These are phyloP conservation scores for Ramularia collo-cygni DNA, from an alignment of 2,329 filamentous ascomycete genomes.

Conservation along the genomic window DNA sequence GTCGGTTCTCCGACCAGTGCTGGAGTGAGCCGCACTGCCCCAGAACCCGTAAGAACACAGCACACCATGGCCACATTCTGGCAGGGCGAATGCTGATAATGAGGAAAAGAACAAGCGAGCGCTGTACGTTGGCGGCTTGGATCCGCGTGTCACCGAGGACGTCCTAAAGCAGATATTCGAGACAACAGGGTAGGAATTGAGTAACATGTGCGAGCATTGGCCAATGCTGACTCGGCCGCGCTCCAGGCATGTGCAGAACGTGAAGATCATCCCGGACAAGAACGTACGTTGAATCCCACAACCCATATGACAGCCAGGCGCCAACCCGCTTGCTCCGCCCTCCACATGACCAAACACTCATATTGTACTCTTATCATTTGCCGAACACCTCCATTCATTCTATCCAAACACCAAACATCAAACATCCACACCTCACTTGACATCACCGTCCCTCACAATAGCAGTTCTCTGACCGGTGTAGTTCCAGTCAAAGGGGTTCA, in stretches of 20 bases:
- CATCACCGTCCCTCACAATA: too few relatives aligned
- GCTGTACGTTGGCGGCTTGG: constrained; percentile 89
- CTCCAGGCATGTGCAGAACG: constrained; percentile 76
- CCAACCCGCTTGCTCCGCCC: constrained; percentile 9
- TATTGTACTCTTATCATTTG: too few relatives aligned
- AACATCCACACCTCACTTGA: neutral
- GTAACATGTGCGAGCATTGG: too few relatives aligned
- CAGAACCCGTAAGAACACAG: constrained; percentile 56
- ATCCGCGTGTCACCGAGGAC: constrained; percentile 58
- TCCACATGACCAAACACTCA: neutral
- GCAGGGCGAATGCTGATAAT: too few relatives aligned
- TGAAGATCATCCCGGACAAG: constrained; percentile 99
- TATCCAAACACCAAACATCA: too few relatives aligned
- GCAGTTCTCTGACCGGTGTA: constrained; percentile 20
- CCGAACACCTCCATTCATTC: too few relatives aligned
- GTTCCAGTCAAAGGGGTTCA: constrained; percentile 83
- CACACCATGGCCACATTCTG: too few relatives aligned
- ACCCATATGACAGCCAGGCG: constrained; percentile 6
- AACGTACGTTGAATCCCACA: constrained; percentile 64
- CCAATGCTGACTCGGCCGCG: too few relatives aligned
- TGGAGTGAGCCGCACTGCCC: constrained; percentile 79
- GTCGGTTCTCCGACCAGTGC: constrained; percentile 82
- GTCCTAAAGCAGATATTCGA: constrained; percentile 69
- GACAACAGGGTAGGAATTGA: constrained; percentile 62
- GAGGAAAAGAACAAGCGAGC: constrained; percentile 72